A percentile compares a stretch with the other conserved stretches of the same genome.
These are phyloP conservation scores for Podila horticola DNA, from an alignment of 192 early-diverging fungal species.

Conservation along the genomic window DNA sequence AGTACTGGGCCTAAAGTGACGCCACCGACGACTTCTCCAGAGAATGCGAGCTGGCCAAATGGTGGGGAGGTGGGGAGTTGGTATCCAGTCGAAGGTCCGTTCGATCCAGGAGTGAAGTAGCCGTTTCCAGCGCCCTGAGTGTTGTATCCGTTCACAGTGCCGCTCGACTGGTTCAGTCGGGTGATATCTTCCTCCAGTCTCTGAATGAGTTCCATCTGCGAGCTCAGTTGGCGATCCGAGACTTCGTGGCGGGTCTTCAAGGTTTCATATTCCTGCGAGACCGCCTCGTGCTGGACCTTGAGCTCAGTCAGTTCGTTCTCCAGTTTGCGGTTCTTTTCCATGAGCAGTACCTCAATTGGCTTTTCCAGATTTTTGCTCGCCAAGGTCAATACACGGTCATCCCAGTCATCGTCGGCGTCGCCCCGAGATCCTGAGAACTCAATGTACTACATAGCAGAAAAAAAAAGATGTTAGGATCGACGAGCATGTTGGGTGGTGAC, in stretches of 20 bases:
- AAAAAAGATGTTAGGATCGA: neutral
- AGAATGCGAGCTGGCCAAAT: slow-evolving; percentile 23
- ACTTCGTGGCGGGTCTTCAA: slow-evolving; percentile 39
- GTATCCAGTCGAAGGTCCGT: slow-evolving; percentile 2
- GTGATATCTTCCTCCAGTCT: slow-evolving; percentile 66
- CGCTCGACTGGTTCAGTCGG: slow-evolving; percentile 44
- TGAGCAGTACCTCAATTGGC: slow-evolving; percentile 80
- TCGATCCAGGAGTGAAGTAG: slow-evolving; percentile 18
- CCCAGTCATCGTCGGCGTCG: slow-evolving; percentile 53
- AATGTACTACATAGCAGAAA: slow-evolving; percentile 58
- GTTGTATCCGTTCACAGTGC: neutral
- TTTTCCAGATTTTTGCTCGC: slow-evolving; percentile 57
- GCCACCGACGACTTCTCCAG: slow-evolving; percentile 43
- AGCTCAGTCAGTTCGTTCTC: slow-evolving; percentile 76
- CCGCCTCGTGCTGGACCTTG: slow-evolving; percentile 53
- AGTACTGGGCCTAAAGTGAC: slow-evolving; percentile 34
- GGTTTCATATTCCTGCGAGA: slow-evolving; percentile 37
- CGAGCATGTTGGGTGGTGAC: no score
- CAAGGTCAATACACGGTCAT: slow-evolving; percentile 52
- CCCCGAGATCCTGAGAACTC: slow-evolving; percentile 74
- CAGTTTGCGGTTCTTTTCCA: slow-evolving; percentile 85
- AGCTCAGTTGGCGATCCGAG: slow-evolving; percentile 44
- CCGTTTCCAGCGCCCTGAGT: slow-evolving; percentile 11
- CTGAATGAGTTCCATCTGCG: slow-evolving; percentile 60
- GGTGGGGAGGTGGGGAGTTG: slow-evolving; percentile 39